A percentile compares a stretch with the other conserved stretches of the same genome.
phyloP scores from a whole-genome alignment of 2,329 filamentous ascomycete genomes.

The Aspergillus fumigatus region DNA sequence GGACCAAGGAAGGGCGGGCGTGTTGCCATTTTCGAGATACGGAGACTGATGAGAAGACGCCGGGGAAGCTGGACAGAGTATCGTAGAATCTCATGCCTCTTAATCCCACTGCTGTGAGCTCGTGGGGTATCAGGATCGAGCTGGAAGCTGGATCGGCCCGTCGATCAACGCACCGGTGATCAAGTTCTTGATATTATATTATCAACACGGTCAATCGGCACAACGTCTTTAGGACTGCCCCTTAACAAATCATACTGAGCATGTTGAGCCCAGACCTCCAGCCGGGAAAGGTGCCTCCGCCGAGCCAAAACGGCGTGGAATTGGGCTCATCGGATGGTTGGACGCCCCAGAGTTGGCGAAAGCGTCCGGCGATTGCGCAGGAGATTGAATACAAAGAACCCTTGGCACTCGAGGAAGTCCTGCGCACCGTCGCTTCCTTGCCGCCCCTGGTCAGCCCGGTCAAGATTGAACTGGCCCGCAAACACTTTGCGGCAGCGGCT shows the following conservation, averaged over 20 bases:
- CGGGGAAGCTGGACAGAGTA: not conserved
- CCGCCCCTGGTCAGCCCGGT: slow-evolving; percentile 2
- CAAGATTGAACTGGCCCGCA: slow-evolving; percentile 3
- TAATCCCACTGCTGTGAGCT: not conserved
- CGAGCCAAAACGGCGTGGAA: not conserved
- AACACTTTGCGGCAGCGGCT: slow-evolving; percentile 40
- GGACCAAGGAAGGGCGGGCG: not conserved
- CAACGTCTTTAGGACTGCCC: not conserved
- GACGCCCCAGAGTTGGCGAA: slow-evolving; percentile 1
- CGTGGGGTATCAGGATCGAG: not conserved
- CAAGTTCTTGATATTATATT: not conserved
- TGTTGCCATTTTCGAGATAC: not conserved
- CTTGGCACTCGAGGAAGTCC: not conserved
- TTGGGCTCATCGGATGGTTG: not conserved
- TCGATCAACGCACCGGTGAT: not conserved
- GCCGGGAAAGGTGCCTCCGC: not conserved
- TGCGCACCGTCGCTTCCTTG: not conserved
- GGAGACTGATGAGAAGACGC: not conserved
- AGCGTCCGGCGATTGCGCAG: not conserved
- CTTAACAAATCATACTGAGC: not conserved
- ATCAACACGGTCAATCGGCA: not conserved
- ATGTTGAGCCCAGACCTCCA: not conserved
- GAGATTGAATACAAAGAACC: slow-evolving; percentile 1
- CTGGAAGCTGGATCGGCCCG: not conserved
- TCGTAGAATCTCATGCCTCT: not conserved